Evolutionary conservation across 2,329 filamentous ascomycete species (phyloP).

Genomic region (Sclerotinia sclerotiorum): DNA sequence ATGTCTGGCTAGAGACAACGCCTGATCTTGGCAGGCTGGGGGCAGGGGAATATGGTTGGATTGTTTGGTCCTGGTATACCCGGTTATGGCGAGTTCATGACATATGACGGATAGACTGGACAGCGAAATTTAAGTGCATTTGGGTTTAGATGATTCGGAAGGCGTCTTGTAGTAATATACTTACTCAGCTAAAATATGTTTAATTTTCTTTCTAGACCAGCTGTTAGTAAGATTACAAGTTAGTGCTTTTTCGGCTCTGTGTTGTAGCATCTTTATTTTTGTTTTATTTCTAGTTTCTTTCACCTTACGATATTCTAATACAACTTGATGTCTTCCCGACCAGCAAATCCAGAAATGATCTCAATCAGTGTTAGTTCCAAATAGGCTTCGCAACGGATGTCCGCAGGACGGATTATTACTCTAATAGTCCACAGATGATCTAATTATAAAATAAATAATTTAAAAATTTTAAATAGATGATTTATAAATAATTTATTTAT

Average conservation of each 20-base stretch:
- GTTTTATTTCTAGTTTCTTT: not conserved
- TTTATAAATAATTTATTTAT: too few relatives aligned
- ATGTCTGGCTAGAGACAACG: too few relatives aligned
- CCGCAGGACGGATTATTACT: too few relatives aligned
- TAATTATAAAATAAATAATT: too few relatives aligned
- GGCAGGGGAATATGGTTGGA: not conserved
- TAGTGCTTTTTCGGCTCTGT: not conserved
- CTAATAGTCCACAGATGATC: too few relatives aligned
- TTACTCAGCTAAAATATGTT: not conserved
- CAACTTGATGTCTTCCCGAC: not conserved
- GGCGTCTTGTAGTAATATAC: not conserved
- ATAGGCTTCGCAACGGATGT: too few relatives aligned
- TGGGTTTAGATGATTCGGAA: not conserved
- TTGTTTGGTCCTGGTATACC: not conserved
- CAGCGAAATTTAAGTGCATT: not conserved
- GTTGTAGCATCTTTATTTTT: not conserved
- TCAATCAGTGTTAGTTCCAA: too few relatives aligned
- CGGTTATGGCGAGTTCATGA: not conserved
- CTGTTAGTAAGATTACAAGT: not conserved
- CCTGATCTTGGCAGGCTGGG: not conserved
- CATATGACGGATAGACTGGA: slow-evolving; percentile 1
- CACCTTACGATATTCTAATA: not conserved
- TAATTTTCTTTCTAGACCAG: not conserved
- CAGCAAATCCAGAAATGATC: too few relatives aligned
- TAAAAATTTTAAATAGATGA: too few relatives aligned